Evolutionary conservation across 2,329 filamentous ascomycete species (phyloP), one percentile per base, ranked within the genome.

Genomic region (Myriangium duriaei): DNA sequence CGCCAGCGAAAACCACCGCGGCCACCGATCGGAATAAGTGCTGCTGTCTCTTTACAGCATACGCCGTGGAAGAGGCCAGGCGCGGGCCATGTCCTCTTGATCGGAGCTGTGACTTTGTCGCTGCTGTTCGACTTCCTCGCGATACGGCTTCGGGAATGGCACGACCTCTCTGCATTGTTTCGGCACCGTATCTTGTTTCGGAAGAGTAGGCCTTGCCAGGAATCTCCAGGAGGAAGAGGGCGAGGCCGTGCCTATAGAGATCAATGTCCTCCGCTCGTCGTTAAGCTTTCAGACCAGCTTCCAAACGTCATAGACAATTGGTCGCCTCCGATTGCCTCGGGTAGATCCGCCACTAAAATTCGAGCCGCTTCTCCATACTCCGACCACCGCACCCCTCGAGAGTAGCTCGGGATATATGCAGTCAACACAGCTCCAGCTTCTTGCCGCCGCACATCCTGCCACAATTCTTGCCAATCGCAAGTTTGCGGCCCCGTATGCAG

Each of bases 1-100:
- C 59, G 40, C 62, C 62, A 11, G 64, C 58, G 11, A 54, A 49
- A 11, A 58, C 59, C 41, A 68, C 55, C 34, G 59, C 53, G 40
- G 54, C 54, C 18, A 68, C 39, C 11, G 63, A 66, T 29, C 63
- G 58, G 30, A 59, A 49, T 33, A 68, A 60, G 24, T 65, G 62
- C 42, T 62, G 60, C 45, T 66, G 63, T 39, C 64, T 60, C 10
- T 59, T 57, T 16, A 61, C 53, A 13, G 62, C 61, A 38, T 65
- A 62, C 15, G 40, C 34, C 24, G 43, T 37, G 11, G 51, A 40
- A n/a, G 45, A 45, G 6, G 49, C 47, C 10, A 50, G 42, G 32
- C 43, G 40, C 13, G 46, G 35, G 5, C 34, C 24, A 16, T 36
- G 43, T 42, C 42, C 46, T 30, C 47, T 48, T 12, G 45, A 45